A percentile compares a stretch with the other conserved stretches of the same genome.
phyloP scores from a whole-genome alignment of 2,329 filamentous ascomycete species.

The Beauveria varroae region DNA sequence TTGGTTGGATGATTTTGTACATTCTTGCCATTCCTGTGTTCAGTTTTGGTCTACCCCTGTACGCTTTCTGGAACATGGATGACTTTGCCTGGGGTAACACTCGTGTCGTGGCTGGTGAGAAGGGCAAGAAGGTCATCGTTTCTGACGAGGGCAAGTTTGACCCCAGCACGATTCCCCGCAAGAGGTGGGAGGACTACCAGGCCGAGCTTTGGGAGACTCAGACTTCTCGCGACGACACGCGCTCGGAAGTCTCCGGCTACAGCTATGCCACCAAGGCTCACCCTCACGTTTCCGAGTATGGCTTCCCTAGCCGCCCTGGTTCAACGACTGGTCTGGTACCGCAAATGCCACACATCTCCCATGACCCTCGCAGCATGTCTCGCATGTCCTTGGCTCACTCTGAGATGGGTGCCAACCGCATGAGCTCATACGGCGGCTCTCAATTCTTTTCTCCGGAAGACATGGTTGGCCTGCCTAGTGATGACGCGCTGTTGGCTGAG shows the following conservation, averaged over 20 bases:
- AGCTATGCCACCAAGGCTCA: slow-evolving; percentile 85
- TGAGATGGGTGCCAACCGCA: slow-evolving; percentile 52
- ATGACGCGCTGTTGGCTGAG: slow-evolving; percentile 85
- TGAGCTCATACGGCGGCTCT: slow-evolving; percentile 54
- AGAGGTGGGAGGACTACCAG: slow-evolving; percentile 99
- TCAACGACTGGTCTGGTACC: slow-evolving; percentile 44
- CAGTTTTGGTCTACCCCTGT: slow-evolving; percentile 80
- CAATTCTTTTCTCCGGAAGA: slow-evolving; percentile 58
- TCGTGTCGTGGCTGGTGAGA: slow-evolving; percentile 90
- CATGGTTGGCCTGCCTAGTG: slow-evolving; percentile 69
- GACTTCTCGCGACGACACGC: slow-evolving; percentile 71
- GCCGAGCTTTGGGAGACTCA: slow-evolving; percentile 95
- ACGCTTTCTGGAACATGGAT: slow-evolving; percentile 99
- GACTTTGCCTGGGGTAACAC: slow-evolving; percentile 99
- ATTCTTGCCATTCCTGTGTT: slow-evolving; percentile 87
- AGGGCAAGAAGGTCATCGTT: slow-evolving; percentile 84
- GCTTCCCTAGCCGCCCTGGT: slow-evolving; percentile 49
- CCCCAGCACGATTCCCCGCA: slow-evolving; percentile 82
- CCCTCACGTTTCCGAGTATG: slow-evolving; percentile 62
- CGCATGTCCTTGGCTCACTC: slow-evolving; percentile 76
- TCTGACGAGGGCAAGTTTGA: slow-evolving; percentile 98
- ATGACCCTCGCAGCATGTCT: slow-evolving; percentile 42
- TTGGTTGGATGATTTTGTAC: slow-evolving; percentile 98
- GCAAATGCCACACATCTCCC: slow-evolving; percentile 44
- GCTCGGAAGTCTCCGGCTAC: slow-evolving; percentile 85